A percentile compares a stretch with the other conserved stretches of the same genome.
Conservation (phyloP, 2,329 filamentous ascomycete genomes). For the Chaetomiaceae sp. region DNA sequence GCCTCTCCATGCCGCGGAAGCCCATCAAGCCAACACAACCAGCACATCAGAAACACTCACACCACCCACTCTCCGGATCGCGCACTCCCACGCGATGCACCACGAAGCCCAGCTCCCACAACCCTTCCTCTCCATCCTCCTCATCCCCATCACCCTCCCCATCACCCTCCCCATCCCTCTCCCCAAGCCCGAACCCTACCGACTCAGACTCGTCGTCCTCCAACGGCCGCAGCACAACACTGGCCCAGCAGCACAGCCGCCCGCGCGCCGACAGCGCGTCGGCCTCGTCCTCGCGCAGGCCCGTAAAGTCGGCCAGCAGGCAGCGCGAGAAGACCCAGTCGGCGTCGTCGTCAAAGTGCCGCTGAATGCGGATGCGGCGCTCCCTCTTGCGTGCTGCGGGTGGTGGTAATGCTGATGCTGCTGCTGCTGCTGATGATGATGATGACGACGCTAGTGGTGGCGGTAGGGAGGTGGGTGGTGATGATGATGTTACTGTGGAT, state of each 20-base stretch:
- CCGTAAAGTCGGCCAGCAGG: conserved; percentile 22
- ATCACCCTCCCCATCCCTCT: neutral
- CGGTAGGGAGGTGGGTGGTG: neutral
- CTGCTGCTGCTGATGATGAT: neutral
- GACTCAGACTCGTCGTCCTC: no score
- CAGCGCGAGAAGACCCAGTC: conserved; percentile 24
- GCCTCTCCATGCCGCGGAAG: no score
- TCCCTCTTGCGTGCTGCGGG: neutral
- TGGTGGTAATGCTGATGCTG: neutral
- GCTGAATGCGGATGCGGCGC: conserved; percentile 2
- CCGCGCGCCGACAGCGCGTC: conserved; percentile 15
- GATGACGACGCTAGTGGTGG: neutral
- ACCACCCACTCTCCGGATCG: conserved; percentile 12
- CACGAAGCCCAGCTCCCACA: conserved; percentile 21
- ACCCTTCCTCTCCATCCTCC: neutral
- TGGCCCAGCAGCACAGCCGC: conserved; percentile 23
- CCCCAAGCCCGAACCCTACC: no score
- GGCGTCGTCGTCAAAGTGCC: conserved; percentile 21
- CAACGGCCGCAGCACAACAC: conserved; percentile 14
- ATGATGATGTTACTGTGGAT: neutral
- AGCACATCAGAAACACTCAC: conserved; percentile 11
- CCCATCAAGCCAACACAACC: neutral
- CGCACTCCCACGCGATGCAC: conserved; percentile 17
- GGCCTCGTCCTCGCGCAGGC: conserved; percentile 19
- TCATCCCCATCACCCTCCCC: neutral